Percentiles rank a stretch among this genome's conserved stretches.
Conservation (phyloP, 2,329 filamentous ascomycete species). For the Lizonia empirigonia region DNA sequence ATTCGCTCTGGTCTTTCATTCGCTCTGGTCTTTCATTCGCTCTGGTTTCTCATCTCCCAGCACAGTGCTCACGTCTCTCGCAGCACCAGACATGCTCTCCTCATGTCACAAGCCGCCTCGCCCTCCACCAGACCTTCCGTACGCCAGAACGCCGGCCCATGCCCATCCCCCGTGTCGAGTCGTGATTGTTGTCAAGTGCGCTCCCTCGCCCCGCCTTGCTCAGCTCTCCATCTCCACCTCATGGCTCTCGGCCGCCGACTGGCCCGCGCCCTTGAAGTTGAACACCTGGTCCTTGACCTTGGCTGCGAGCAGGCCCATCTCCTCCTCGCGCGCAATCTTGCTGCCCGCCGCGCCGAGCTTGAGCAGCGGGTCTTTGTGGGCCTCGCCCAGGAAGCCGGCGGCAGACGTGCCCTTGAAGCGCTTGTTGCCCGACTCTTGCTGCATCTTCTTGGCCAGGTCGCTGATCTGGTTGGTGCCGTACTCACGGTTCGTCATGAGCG, state of each 20-base stretch:
- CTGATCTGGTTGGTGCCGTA: slow-evolving; percentile 91
- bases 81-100: too few relatives aligned
- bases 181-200: slow-evolving; percentile 1
- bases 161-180: too few relatives aligned
- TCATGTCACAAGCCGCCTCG: too few relatives aligned
- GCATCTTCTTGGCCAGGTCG: slow-evolving; percentile 83
- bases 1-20: too few relatives aligned
- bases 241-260: slow-evolving; percentile 16
- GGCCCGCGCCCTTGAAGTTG: slow-evolving; percentile 20
- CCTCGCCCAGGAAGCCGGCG: slow-evolving; percentile 21
- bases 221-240: slow-evolving; percentile 44
- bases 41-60: too few relatives aligned
- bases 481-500: slow-evolving; percentile 88
- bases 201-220: not conserved
- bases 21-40: too few relatives aligned
- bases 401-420: slow-evolving; percentile 31
- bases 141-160: too few relatives aligned
- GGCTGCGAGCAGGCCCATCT: slow-evolving; percentile 65
- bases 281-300: slow-evolving; percentile 70
- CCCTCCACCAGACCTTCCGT: too few relatives aligned
- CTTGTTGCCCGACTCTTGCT: slow-evolving; percentile 62
- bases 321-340: slow-evolving; percentile 66
- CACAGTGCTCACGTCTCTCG: too few relatives aligned
- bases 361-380: slow-evolving; percentile 54
- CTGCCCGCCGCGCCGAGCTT: slow-evolving; percentile 67